A percentile compares a stretch with the other conserved stretches of the same genome.
Evolutionary conservation across 768 basidiomycete species (phyloP).

Genomic region (Lentinula raphanica): DNA sequence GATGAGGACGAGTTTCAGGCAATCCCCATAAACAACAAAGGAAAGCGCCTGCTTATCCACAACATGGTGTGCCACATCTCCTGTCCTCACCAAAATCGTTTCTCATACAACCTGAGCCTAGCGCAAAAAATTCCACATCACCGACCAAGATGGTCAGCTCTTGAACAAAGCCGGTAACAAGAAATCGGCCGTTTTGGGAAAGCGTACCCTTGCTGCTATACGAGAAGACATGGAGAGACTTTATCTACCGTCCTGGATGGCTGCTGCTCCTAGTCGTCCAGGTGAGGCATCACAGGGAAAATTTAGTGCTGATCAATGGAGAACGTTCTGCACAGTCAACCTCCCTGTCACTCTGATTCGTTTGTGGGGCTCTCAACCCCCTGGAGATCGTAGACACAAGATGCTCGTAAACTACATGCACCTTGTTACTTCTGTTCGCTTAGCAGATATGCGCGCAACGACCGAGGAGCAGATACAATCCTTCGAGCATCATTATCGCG

Average conservation of each 20-base stretch:
- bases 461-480: conserved; percentile 15
- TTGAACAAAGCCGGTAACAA: not conserved
- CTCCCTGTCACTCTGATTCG: conserved; percentile 30
- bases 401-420: conserved; percentile 29
- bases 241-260: conserved; percentile 21
- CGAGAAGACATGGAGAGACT: conserved; percentile 17
- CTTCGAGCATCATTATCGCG: conserved; percentile 23
- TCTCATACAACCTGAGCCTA: too few species aligned
- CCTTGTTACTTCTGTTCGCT: conserved; percentile 26
- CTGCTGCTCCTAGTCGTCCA: conserved; percentile 16
- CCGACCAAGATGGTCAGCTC: too few species aligned
- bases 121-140: too few species aligned
- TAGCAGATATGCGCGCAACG: conserved; percentile 21
- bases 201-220: conserved; percentile 13
- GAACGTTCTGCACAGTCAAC: conserved; percentile 24
- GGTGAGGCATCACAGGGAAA: conserved; percentile 12
- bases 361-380: conserved; percentile 24
- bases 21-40: not conserved
- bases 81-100: not conserved
- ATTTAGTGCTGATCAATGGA: conserved; percentile 25
- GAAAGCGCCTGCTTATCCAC: not conserved
- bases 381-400: conserved; percentile 7
- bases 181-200: conserved; percentile 3
- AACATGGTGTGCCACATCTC: not conserved
- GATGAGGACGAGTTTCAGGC: too few species aligned